Percentiles rank a stretch among this genome's conserved stretches.
Evolutionary conservation across 1,139 yeast species (phyloP).

Genomic region (Candida sojae): DNA sequence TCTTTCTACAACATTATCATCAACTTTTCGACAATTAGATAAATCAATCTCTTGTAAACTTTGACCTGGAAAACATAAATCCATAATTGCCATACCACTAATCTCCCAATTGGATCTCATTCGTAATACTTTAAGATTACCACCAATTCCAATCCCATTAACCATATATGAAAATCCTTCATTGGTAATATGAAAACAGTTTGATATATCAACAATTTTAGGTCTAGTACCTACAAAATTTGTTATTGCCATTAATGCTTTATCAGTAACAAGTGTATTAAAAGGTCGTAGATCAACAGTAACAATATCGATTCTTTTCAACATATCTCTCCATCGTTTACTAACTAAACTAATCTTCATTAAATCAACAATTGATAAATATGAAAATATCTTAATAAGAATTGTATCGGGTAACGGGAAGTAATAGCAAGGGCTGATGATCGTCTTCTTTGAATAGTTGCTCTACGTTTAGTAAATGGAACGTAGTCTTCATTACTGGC

Average conservation of each 20-base stretch:
- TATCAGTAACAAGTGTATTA: constrained; percentile 43
- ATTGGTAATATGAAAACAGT: constrained; percentile 77
- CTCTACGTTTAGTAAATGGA: constrained; percentile 54
- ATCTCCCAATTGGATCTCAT: constrained; percentile 80
- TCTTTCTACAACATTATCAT: constrained; percentile 69
- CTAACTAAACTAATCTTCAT: constrained; percentile 60
- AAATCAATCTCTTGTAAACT: constrained; percentile 61
- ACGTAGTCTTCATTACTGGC: constrained; percentile 30
- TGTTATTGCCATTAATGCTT: constrained; percentile 56
- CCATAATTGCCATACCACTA: constrained; percentile 80
- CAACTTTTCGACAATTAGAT: constrained; percentile 71
- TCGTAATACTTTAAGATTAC: constrained; percentile 52
- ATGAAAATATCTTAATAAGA: constrained; percentile 52
- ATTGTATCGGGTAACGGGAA: constrained; percentile 58
- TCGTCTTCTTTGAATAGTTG: constrained; percentile 47
- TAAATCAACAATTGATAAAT: constrained; percentile 53
- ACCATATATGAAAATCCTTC: constrained; percentile 72
- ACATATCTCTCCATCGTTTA: constrained; percentile 65
- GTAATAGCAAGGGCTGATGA: constrained; percentile 54
- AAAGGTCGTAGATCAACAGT: constrained; percentile 15
- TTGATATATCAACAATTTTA: constrained; percentile 58
- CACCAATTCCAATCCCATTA: constrained; percentile 68
- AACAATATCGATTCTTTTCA: constrained; percentile 16
- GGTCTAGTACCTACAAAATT: constrained; percentile 75
- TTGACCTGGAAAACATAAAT: constrained; percentile 65